These are phyloP conservation scores for Pythium insidiosum DNA, from an alignment of 352 stramenopile genomes.

Conservation along the genomic window DNA sequence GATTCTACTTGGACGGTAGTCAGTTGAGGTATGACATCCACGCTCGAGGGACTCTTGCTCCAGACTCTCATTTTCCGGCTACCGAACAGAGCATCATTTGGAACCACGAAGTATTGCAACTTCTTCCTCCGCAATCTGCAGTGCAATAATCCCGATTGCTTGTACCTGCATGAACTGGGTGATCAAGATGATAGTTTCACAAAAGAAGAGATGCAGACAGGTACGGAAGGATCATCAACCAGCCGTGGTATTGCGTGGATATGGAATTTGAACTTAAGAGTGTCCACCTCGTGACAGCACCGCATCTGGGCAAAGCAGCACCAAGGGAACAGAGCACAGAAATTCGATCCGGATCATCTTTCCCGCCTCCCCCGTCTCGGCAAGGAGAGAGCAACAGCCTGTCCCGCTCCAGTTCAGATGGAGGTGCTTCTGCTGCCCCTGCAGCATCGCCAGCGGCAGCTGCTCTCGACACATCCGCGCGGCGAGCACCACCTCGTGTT, in stretches of 20 bases:
- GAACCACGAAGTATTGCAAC: conserved; percentile 96
- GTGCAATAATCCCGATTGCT: conserved; percentile 92
- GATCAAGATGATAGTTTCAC: conserved; percentile 92
- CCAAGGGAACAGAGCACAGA: conserved; percentile 49
- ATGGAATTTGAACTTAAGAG: too few species aligned
- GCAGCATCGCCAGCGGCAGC: too few species aligned
- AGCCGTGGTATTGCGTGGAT: too few species aligned
- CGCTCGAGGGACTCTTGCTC: too few species aligned
- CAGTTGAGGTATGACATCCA: conserved; percentile 42
- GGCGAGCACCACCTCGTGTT: too few species aligned
- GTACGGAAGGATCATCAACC: too few species aligned
- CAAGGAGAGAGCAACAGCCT: too few species aligned
- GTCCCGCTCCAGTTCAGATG: too few species aligned
- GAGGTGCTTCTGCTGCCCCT: too few species aligned
- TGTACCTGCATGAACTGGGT: conserved; percentile 92
- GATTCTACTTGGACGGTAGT: conserved; percentile 80
- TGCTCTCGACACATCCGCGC: too few species aligned
- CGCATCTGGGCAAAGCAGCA: conserved; percentile 66
- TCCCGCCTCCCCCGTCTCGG: conserved; percentile 53
- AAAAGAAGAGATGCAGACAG: conserved; percentile 92
- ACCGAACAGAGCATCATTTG: conserved; percentile 78
- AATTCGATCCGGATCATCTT: conserved; percentile 40
- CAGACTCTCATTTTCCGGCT: too few species aligned
- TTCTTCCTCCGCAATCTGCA: conserved; percentile 87
- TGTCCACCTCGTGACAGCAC: too few species aligned